These are phyloP conservation scores for Plasmodium gaboni DNA, from an alignment of 169 alveolate genomes.

Conservation along the genomic window DNA sequence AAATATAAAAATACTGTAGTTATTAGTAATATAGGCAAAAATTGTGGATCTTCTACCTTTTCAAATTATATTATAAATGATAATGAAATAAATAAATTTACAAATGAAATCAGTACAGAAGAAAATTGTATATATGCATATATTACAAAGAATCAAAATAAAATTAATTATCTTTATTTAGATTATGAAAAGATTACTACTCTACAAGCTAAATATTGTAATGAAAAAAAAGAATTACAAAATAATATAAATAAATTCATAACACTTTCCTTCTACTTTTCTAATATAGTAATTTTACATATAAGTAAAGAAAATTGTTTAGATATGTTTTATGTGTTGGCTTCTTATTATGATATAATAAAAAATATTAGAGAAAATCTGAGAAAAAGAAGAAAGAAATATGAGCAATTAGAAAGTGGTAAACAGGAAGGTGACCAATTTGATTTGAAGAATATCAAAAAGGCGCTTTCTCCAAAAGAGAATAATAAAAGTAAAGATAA, in stretches of 20 bases:
- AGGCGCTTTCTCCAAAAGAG: not conserved
- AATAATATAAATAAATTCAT: slow-evolving; percentile 15
- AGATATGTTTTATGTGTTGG: slow-evolving; percentile 16
- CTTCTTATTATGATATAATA: slow-evolving; percentile 44
- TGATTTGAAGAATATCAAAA: not conserved
- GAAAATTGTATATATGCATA: slow-evolving; percentile 33
- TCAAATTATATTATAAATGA: slow-evolving; percentile 18
- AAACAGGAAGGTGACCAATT: not conserved
- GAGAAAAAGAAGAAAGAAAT: slow-evolving; percentile 9
- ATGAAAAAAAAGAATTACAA: not conserved
- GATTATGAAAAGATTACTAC: slow-evolving; percentile 24
- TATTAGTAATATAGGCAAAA: slow-evolving; percentile 49
- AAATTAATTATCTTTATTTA: slow-evolving; percentile 39
- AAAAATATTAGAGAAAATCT: slow-evolving; percentile 16
- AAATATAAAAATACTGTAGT: slow-evolving; percentile 44
- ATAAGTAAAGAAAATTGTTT: slow-evolving; percentile 21
- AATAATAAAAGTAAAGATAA: not conserved
- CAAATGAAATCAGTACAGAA: not conserved
- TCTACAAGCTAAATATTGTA: not conserved
- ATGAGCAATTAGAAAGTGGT: not conserved
- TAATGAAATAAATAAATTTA: slow-evolving; percentile 1
- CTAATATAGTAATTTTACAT: slow-evolving; percentile 46
- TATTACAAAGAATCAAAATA: slow-evolving; percentile 18
- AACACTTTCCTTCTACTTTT: slow-evolving; percentile 43
- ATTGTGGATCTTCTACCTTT: slow-evolving; percentile 49